Evolutionary conservation across 768 basidiomycete species (phyloP).

Genomic region (Tremella mesenterica): DNA sequence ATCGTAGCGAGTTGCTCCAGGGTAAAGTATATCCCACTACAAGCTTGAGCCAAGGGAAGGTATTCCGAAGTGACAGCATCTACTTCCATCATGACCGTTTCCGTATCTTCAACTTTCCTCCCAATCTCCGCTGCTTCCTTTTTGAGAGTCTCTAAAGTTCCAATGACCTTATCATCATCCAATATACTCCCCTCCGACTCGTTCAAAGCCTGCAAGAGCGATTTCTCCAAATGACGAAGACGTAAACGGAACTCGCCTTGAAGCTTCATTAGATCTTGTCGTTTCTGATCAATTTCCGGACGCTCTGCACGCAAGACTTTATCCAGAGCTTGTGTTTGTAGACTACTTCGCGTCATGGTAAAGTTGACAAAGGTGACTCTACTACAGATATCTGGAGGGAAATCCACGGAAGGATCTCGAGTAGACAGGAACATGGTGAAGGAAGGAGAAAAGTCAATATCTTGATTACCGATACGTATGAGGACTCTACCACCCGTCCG

Average conservation of each 20-base stretch:
- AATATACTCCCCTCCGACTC: slow-evolving; percentile 95
- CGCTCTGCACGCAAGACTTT: slow-evolving; percentile 95
- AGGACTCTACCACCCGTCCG: slow-evolving; percentile 94
- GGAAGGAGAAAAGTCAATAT: slow-evolving; percentile 98
- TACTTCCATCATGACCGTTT: slow-evolving; percentile 88
- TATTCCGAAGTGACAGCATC: slow-evolving; percentile 94
- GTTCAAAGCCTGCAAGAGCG: slow-evolving; percentile 87
- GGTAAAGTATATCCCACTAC: slow-evolving; percentile 94
- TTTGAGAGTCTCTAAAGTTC: slow-evolving; percentile 90
- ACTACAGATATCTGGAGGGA: slow-evolving; percentile 97
- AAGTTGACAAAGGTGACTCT: slow-evolving; percentile 93
- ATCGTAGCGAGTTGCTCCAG: slow-evolving; percentile 86
- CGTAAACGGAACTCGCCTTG: slow-evolving; percentile 96
- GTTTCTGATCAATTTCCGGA: slow-evolving; percentile 88
- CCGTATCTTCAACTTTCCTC: slow-evolving; percentile 91
- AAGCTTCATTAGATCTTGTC: slow-evolving; percentile 93
- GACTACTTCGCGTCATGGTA: slow-evolving; percentile 96
- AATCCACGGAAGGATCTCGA: slow-evolving; percentile 91
- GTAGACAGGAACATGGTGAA: slow-evolving; percentile 99
- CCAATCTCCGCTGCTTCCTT: slow-evolving; percentile 93
- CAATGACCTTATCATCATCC: slow-evolving; percentile 90
- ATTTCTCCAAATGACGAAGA: slow-evolving; percentile 81
- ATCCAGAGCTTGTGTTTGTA: slow-evolving; percentile 95
- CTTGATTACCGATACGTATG: slow-evolving; percentile 91
- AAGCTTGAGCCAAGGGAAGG: slow-evolving; percentile 84